These are phyloP conservation scores for Cyclanthera cordifolia DNA, from an alignment of 306 rosid species.

Conservation along the genomic window DNA sequence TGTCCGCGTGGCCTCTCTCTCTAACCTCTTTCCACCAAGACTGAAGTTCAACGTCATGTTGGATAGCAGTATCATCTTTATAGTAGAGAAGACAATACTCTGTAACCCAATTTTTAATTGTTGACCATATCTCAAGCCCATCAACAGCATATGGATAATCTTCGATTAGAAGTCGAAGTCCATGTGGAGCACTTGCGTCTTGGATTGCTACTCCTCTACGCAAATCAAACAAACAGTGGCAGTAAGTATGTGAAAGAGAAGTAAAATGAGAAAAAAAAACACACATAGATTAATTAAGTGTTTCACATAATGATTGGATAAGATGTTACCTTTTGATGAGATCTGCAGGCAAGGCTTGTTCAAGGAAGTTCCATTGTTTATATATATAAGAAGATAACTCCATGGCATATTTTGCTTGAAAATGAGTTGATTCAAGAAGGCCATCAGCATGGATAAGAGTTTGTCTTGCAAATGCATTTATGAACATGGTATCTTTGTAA, in stretches of 20 bases:
- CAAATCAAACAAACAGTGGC: neutral
- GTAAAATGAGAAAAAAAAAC: too few relatives aligned
- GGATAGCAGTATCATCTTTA: slow-evolving; percentile 24
- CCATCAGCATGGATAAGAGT: slow-evolving; percentile 58
- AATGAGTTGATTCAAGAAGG: slow-evolving; percentile 45
- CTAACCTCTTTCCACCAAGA: slow-evolving; percentile 65
- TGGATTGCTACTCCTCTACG: slow-evolving; percentile 54
- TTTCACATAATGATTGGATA: too few relatives aligned
- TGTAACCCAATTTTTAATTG: slow-evolving; percentile 48
- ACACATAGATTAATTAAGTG: too few relatives aligned
- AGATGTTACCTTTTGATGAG: slow-evolving; percentile 45
- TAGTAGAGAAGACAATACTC: slow-evolving; percentile 53
- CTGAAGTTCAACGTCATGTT: slow-evolving; percentile 40
- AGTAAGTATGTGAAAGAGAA: too few relatives aligned
- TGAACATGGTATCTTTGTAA: slow-evolving; percentile 73
- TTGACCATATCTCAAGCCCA: slow-evolving; percentile 61
- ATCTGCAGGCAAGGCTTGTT: slow-evolving; percentile 63
- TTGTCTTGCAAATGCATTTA: slow-evolving; percentile 62
- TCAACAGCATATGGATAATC: slow-evolving; percentile 86
- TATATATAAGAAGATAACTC: slow-evolving; percentile 57
- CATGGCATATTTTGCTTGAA: slow-evolving; percentile 46
- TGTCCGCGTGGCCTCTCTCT: slow-evolving; percentile 56
- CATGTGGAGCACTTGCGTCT: slow-evolving; percentile 40
- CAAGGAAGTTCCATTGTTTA: slow-evolving; percentile 63
- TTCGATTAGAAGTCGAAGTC: slow-evolving; percentile 42